Conservation (phyloP, 176 grass and related monocot species). For the Juncus effusus region DNA sequence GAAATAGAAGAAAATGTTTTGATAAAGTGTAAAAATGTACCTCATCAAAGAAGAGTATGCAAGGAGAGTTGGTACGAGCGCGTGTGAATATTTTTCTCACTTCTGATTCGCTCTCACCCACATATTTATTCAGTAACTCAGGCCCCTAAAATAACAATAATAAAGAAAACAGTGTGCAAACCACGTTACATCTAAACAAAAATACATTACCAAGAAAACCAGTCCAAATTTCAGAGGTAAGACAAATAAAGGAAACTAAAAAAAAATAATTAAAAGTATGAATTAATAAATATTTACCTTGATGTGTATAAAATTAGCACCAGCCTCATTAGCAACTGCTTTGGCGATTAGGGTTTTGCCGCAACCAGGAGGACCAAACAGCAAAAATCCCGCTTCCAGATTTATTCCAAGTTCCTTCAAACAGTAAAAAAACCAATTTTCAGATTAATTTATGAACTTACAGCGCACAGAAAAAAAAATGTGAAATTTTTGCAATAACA, state of each 20-base stretch:
- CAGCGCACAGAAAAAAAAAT: too few species aligned
- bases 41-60: conserved; percentile 96
- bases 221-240: not conserved
- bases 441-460: not conserved
- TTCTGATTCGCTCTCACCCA: conserved; percentile 92
- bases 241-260: conserved; percentile 3
- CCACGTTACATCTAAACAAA: not conserved
- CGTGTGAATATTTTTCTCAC: conserved; percentile 89
- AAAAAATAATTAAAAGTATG: conserved; percentile 6
- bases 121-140: conserved; percentile 96
- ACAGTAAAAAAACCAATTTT: conserved; percentile 22
- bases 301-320: conserved; percentile 95
- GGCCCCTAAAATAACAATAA: conserved; percentile 53
- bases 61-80: conserved; percentile 78
- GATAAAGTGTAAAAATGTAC: conserved; percentile 31
- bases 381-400: conserved; percentile 77
- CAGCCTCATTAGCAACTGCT: conserved; percentile 94
- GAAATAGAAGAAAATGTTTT: not conserved
- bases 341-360: conserved; percentile 99
- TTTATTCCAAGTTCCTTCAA: conserved; percentile 71
- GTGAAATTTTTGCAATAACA: conserved; percentile 1
- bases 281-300: conserved; percentile 44
- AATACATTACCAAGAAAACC: conserved; percentile 8
- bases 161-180: not conserved
- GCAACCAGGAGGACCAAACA: conserved; percentile 94